phyloP scores from a whole-genome alignment of 2,329 filamentous ascomycete genomes.

The Rhytidhysteron rufulum region DNA sequence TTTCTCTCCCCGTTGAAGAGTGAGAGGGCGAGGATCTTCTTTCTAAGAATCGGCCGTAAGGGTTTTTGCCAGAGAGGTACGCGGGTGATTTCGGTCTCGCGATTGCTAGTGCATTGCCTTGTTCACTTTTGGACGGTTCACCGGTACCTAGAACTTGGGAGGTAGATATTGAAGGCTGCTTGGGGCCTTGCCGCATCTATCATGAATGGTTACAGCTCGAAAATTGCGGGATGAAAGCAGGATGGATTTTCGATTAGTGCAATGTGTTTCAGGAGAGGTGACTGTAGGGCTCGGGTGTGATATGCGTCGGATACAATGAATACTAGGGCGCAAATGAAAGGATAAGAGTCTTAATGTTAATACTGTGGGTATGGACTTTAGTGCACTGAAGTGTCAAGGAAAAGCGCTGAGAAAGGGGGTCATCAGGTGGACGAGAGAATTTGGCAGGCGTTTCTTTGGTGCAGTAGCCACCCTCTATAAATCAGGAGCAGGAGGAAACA shows the following conservation, averaged over 20 bases:
- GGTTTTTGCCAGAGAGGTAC: slow-evolving; percentile 29
- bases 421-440: too few species aligned
- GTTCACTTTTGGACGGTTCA: too few species aligned
- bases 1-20: background rate
- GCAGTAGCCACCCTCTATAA: too few species aligned
- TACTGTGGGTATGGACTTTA: slow-evolving; percentile 12
- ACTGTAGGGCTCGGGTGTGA: background rate
- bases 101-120: background rate
- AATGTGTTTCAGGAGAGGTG: background rate
- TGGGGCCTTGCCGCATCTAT: slow-evolving; percentile 21
- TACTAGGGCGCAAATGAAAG: slow-evolving; percentile 11
- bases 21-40: slow-evolving; percentile 1
- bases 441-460: too few species aligned
- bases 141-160: too few species aligned
- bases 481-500: slow-evolving; percentile 24
- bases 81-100: slow-evolving; percentile 18
- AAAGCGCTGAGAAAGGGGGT: slow-evolving; percentile 6
- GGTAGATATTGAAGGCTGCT: slow-evolving; percentile 16
- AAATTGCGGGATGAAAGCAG: too few species aligned
- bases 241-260: background rate
- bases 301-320: slow-evolving; percentile 5
- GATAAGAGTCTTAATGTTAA: too few species aligned
- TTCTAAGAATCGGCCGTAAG: slow-evolving; percentile 27
- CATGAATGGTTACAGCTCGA: too few species aligned
- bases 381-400: slow-evolving; percentile 13